phyloP scores from a whole-genome alignment of 176 grass and related monocot genomes.

The Avena insularis region DNA sequence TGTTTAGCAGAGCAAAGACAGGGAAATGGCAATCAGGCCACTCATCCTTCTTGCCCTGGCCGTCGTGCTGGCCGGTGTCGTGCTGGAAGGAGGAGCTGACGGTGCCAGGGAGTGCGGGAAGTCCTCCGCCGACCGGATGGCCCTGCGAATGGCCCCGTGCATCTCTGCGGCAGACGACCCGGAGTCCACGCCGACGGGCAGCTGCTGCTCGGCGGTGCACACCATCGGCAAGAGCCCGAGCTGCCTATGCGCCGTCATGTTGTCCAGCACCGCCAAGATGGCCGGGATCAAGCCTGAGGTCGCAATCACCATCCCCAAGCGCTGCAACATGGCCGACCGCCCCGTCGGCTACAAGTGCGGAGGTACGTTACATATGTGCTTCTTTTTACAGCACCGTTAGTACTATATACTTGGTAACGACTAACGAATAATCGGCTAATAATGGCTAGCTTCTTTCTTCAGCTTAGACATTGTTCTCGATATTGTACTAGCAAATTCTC shows the following conservation, averaged over 20 bases:
- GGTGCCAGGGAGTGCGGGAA: not conserved
- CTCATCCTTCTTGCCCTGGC: not conserved
- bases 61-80: not conserved
- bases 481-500: not conserved
- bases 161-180: conserved; percentile 1
- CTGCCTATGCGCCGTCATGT: not conserved
- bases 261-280: not conserved
- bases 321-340: conserved; percentile 1
- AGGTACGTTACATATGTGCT: not conserved
- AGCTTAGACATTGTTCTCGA: not conserved
- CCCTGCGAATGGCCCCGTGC: not conserved
- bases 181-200: not conserved
- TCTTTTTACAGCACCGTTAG: not conserved
- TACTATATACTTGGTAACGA: no score
- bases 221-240: not conserved
- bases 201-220: conserved; percentile 16
- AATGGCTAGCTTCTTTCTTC: not conserved
- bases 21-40: not conserved
- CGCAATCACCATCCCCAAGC: conserved; percentile 11
- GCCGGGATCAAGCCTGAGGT: conserved; percentile 18
- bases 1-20: not conserved
- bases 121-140: not conserved
- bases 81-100: not conserved
- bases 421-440: not conserved
- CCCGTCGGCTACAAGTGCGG: conserved; percentile 5